phyloP scores from a whole-genome alignment of 768 basidiomycete genomes.

The Leucosporidium scottii region DNA sequence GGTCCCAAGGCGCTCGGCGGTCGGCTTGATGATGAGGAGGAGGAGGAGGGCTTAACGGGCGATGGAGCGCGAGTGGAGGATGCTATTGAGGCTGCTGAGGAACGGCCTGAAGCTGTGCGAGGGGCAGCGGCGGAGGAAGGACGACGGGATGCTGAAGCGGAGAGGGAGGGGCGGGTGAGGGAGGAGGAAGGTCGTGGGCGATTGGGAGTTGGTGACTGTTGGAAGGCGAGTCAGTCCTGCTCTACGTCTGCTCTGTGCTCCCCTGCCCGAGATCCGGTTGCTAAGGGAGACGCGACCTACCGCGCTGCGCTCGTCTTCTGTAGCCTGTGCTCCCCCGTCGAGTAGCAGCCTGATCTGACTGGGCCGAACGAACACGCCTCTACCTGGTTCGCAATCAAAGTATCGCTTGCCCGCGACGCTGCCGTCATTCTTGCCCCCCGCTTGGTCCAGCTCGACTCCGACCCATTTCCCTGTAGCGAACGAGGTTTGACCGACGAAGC shows the following conservation, averaged over 20 bases:
- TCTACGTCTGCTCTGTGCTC: not conserved
- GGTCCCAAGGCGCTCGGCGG: too few relatives aligned
- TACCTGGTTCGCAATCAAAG: constrained; percentile 65
- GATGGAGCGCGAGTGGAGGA: constrained; percentile 15
- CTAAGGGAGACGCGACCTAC: constrained; percentile 1
- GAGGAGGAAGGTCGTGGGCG: not conserved
- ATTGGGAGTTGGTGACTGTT: not conserved
- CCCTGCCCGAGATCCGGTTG: not conserved
- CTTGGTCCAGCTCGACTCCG: constrained; percentile 78
- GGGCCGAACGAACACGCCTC: constrained; percentile 85
- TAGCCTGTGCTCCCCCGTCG: not conserved
- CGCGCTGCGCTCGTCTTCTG: not conserved
- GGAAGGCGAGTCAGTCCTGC: not conserved
- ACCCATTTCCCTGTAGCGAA: constrained; percentile 91
- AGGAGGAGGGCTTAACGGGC: not conserved
- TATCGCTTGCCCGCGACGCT: constrained; percentile 56
- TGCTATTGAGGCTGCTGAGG: constrained; percentile 40
- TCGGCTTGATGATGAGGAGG: too few relatives aligned
- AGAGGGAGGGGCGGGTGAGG: not conserved
- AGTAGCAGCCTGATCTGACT: constrained; percentile 60
- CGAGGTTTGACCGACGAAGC: constrained; percentile 73
- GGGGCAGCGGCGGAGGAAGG: constrained; percentile 38
- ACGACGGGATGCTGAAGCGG: not conserved
- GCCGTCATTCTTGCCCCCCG: constrained; percentile 93
- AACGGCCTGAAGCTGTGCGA: constrained; percentile 44